Evolutionary conservation across 768 basidiomycete species (phyloP).

Genomic region (Collybia sordida): DNA sequence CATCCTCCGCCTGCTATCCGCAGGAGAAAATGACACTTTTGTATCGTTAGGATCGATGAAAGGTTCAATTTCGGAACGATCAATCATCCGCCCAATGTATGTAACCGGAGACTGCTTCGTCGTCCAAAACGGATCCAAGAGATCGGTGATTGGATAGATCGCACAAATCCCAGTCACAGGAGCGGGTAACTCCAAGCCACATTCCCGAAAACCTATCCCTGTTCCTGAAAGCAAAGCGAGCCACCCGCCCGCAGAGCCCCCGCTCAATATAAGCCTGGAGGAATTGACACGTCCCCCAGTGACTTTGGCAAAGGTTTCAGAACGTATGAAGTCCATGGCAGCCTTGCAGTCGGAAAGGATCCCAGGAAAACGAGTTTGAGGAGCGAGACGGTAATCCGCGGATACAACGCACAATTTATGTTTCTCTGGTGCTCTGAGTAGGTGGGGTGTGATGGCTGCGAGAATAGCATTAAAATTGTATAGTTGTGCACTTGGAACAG

Average conservation of each 20-base stretch:
- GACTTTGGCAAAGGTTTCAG: slow-evolving; percentile 21
- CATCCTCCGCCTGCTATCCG: slow-evolving; percentile 25
- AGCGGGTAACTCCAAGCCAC: slow-evolving; percentile 26
- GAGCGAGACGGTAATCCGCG: slow-evolving; percentile 36
- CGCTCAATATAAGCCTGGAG: slow-evolving; percentile 30
- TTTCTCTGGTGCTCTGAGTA: slow-evolving; percentile 27
- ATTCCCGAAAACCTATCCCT: slow-evolving; percentile 33
- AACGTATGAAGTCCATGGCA: slow-evolving; percentile 32
- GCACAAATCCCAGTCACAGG: slow-evolving; percentile 30
- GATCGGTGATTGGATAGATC: slow-evolving; percentile 37
- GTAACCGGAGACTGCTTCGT: slow-evolving; percentile 30
- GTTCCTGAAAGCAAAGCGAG: slow-evolving; percentile 32
- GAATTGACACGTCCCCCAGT: slow-evolving; percentile 28
- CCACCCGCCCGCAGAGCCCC: slow-evolving; percentile 41
- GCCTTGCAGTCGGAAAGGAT: slow-evolving; percentile 32
- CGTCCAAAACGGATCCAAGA: slow-evolving; percentile 36
- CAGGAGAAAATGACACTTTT: slow-evolving; percentile 21
- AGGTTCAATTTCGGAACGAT: slow-evolving; percentile 23
- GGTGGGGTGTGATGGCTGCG: slow-evolving; percentile 32
- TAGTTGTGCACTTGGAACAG: no score
- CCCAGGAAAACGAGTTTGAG: slow-evolving; percentile 33
- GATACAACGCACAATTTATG: slow-evolving; percentile 32
- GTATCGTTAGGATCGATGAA: slow-evolving; percentile 27
- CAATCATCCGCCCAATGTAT: slow-evolving; percentile 32
- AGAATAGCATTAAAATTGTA: no score